These are phyloP conservation scores for Tephrocybe sp. DNA, from an alignment of 768 basidiomycete genomes.

Conservation along the genomic window DNA sequence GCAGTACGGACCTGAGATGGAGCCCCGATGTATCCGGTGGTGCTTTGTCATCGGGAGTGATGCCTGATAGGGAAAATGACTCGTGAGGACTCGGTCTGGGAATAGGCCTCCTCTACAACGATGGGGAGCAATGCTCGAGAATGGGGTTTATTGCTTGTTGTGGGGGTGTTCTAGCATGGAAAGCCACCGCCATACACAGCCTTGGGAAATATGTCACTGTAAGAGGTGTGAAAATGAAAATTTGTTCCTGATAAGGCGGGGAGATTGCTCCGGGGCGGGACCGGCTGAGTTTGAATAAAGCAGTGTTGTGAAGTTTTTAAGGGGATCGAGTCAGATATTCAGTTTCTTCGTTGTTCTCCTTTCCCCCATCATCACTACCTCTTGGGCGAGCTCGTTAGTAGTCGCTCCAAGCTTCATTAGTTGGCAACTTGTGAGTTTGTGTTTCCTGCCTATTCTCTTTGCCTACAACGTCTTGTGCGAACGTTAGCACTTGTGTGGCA, in stretches of 20 bases:
- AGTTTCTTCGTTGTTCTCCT: conserved; percentile 5
- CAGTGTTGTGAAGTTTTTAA: conserved; percentile 14
- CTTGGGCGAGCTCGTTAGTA: conserved; percentile 7
- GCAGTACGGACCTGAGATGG: neutral
- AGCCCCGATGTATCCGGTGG: conserved; percentile 12
- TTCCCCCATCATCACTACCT: conserved; percentile 10
- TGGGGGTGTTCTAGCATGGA: neutral
- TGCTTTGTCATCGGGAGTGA: conserved; percentile 7
- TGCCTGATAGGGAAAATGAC: conserved; percentile 13
- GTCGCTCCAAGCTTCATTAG: conserved; percentile 10
- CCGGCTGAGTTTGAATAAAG: conserved; percentile 21
- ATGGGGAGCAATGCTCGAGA: neutral
- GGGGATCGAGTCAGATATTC: conserved; percentile 13
- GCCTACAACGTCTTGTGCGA: conserved; percentile 7
- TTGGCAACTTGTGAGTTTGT: conserved; percentile 12
- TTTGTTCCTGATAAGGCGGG: conserved; percentile 8
- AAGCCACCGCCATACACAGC: conserved; percentile 14
- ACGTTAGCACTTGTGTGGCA: conserved; percentile 8
- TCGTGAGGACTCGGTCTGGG: conserved; percentile 13
- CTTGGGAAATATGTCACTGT: neutral
- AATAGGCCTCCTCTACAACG: neutral
- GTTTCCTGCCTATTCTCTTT: conserved; percentile 1
- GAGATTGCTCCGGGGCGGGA: conserved; percentile 7
- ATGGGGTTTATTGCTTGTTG: neutral
- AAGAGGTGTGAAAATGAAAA: neutral